These are phyloP conservation scores for Argentina anserina DNA, from an alignment of 306 rosid species.

Conservation along the genomic window DNA sequence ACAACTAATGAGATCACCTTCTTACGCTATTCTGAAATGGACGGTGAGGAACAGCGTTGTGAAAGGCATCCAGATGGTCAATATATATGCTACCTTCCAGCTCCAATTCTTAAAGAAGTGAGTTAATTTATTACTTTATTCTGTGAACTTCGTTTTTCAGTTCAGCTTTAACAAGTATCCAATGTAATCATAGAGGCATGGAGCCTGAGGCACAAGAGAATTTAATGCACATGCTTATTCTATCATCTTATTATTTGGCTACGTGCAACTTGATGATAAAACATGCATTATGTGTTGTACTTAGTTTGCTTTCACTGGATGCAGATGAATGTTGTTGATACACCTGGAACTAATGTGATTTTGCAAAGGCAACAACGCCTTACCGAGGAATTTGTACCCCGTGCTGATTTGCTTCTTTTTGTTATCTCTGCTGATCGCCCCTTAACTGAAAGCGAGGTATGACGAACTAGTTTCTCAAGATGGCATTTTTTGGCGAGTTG, in stretches of 20 bases:
- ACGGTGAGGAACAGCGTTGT: conserved; percentile 53
- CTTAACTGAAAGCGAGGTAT: conserved; percentile 95
- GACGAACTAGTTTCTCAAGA: conserved; percentile 9
- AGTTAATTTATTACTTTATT: conserved; percentile 26
- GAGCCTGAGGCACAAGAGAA: background rate
- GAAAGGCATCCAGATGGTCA: conserved; percentile 96
- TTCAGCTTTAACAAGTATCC: background rate
- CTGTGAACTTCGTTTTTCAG: background rate
- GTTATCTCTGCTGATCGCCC: conserved; percentile 97
- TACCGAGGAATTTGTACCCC: conserved; percentile 96
- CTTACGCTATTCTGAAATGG: conserved; percentile 56
- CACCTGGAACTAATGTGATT: conserved; percentile 99
- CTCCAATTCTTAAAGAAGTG: conserved; percentile 91
- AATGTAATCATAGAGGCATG: background rate
- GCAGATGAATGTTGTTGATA: conserved; percentile 93
- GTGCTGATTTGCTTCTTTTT: conserved; percentile 95
- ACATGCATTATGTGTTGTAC: background rate
- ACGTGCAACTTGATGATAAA: conserved; percentile 2
- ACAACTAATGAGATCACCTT: conserved; percentile 96
- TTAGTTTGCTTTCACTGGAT: conserved; percentile 11
- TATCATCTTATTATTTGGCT: background rate
- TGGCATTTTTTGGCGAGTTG: background rate
- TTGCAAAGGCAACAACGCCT: conserved; percentile 95
- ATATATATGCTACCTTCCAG: conserved; percentile 81
- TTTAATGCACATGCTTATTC: background rate